A percentile compares a stretch with the other conserved stretches of the same genome.
These are phyloP conservation scores for Cordyceps javanica DNA, from an alignment of 2,329 filamentous ascomycete species.

Conservation along the genomic window DNA sequence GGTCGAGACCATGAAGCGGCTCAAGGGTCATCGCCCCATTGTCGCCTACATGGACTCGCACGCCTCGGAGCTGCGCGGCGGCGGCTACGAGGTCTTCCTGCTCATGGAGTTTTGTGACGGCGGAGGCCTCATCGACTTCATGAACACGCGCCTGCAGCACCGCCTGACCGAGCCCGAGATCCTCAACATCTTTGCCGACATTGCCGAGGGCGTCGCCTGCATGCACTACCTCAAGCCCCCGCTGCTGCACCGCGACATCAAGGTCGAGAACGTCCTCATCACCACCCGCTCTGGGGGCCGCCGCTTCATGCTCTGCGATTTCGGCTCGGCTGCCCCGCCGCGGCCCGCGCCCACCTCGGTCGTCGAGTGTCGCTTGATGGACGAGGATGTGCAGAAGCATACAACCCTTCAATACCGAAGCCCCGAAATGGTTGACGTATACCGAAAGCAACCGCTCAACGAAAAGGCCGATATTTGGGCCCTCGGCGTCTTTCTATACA, in stretches of 20 bases:
- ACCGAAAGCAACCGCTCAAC: slow-evolving; percentile 90
- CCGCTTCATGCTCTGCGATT: slow-evolving; percentile 95
- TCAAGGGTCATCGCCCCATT: slow-evolving; percentile 93
- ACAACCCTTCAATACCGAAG: slow-evolving; percentile 97
- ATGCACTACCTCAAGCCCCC: slow-evolving; percentile 99
- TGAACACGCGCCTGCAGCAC: slow-evolving; percentile 97
- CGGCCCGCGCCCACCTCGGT: slow-evolving; percentile 79
- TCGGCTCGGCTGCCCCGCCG: slow-evolving; percentile 84
- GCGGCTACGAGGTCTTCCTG: slow-evolving; percentile 95
- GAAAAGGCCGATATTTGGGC: slow-evolving; percentile 99
- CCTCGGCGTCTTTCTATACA: slow-evolving; percentile 89
- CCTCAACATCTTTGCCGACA: slow-evolving; percentile 91
- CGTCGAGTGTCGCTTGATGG: slow-evolving; percentile 82
- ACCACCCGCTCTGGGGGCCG: slow-evolving; percentile 58
- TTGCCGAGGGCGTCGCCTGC: slow-evolving; percentile 91
- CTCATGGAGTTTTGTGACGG: slow-evolving; percentile 98
- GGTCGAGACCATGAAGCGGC: slow-evolving; percentile 99
- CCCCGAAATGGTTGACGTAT: slow-evolving; percentile 98
- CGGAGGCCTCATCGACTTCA: slow-evolving; percentile 95
- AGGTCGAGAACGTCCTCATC: slow-evolving; percentile 97
- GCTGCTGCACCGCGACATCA: slow-evolving; percentile 86
- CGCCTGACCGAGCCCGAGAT: slow-evolving; percentile 96
- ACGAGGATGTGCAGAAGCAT: slow-evolving; percentile 95
- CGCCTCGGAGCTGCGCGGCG: slow-evolving; percentile 84
- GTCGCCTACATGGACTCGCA: slow-evolving; percentile 99